Base-by-base conservation (phyloP, 2,329 filamentous ascomycete genomes). In the Talaromyces funiculosus region DNA sequence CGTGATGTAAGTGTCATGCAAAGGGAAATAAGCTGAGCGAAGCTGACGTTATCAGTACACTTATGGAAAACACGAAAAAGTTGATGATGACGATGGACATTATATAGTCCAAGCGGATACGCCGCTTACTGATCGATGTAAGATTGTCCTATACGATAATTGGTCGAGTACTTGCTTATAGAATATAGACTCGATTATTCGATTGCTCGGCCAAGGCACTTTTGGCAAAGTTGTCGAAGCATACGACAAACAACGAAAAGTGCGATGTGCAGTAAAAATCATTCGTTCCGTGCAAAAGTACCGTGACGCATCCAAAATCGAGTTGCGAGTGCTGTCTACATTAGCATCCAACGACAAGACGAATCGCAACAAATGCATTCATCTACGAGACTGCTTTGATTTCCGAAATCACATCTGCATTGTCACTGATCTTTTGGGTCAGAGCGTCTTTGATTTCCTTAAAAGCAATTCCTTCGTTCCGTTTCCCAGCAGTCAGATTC, bases 211-310 rank as follows among this genome's bases (percentile, higher is more conserved):
- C 22, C 94, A 99, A 77, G 94, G 94, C 64, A 99, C 94, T 0
- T 99, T 99, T 72, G 94, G 94, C 71, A 99, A 99, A 75, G 94
- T 99, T 16, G 94, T 99, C 18, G 89, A 97, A 75, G 94, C 94
- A 57, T 87, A 85, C 67, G 94, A 99, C 72, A 85, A 85, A 63
- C 84, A 84, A 68, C 87, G 86, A 64, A 88, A 88, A 62, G 83
- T 83, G 67, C 90, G 92, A 72, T 95, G 96, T 66, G 94, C 94
- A 35, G 91, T 99, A 75, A 99, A 99, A 76, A 96, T 99, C 74
- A 97, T 99, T 66, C 88, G 94, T 67, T 97, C 94, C 1, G 94
- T 99, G 12, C 94, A 96, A 71, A 99, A 99, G 74, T 99, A 99
- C 72, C 88, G 94, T 51, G 94, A 99, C 77, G 94, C 94, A 37